These are phyloP conservation scores for Beta lomatogona DNA, from an alignment of 179 eudicot species.

Conservation along the genomic window DNA sequence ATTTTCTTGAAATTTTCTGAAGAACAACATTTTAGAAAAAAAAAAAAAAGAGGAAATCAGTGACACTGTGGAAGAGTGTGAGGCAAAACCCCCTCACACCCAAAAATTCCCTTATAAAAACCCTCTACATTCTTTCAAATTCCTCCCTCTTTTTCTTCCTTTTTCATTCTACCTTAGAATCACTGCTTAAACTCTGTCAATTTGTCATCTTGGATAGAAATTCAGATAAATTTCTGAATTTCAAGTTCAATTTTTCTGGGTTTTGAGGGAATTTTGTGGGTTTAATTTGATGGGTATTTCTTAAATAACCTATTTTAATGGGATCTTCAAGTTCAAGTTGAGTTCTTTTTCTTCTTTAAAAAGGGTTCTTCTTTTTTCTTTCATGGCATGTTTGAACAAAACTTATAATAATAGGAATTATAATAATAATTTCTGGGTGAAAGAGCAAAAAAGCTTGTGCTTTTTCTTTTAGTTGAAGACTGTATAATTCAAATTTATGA, in stretches of 20 bases:
- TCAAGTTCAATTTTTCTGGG: no score
- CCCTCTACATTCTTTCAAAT: background rate
- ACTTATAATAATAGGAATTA: constrained; percentile 1
- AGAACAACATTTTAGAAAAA: background rate
- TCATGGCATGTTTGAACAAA: constrained; percentile 16
- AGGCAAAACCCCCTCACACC: background rate
- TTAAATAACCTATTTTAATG: constrained; percentile 11
- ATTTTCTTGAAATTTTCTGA: background rate
- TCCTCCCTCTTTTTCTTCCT: background rate
- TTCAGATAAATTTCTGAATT: no score
- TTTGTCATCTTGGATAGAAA: no score
- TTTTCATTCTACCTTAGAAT: background rate
- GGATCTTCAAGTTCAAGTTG: constrained; percentile 28
- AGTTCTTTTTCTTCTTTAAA: background rate
- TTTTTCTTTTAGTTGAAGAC: constrained; percentile 18
- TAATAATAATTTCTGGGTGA: constrained; percentile 17
- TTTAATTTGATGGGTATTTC: constrained; percentile 20
- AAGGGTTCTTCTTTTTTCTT: constrained; percentile 4
- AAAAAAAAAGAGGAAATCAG: background rate
- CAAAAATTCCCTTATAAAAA: constrained; percentile 11
- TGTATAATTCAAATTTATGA: constrained; percentile 17
- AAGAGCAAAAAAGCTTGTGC: constrained; percentile 11
- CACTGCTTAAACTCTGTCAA: no score
- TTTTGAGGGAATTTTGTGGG: constrained; percentile 1
- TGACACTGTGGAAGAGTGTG: background rate